These are phyloP conservation scores for Ilyonectria mors-panacis DNA, from an alignment of 2,329 filamentous ascomycete genomes.

Conservation along the genomic window DNA sequence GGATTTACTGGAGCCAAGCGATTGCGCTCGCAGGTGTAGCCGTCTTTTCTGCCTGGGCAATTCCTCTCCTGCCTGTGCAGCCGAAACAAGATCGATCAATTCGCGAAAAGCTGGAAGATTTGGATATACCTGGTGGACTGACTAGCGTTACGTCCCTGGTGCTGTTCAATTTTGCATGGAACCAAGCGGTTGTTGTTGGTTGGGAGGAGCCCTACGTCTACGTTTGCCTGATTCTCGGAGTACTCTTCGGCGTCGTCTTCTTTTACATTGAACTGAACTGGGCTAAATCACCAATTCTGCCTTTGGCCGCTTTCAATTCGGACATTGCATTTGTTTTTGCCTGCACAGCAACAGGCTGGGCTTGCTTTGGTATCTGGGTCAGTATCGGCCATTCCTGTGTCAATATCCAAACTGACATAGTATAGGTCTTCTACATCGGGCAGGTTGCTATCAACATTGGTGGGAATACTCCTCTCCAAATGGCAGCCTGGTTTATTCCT, in stretches of 20 bases:
- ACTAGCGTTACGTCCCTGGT: slow-evolving; percentile 67
- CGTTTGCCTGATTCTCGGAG: slow-evolving; percentile 67
- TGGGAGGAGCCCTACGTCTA: slow-evolving; percentile 70
- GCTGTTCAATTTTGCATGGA: slow-evolving; percentile 75
- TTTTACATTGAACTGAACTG: slow-evolving; percentile 23
- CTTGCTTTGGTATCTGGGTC: slow-evolving; percentile 31
- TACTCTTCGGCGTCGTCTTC: slow-evolving; percentile 54
- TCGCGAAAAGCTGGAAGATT: neutral
- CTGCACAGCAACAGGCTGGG: slow-evolving; percentile 30
- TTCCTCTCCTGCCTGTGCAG: neutral
- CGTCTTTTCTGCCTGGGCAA: slow-evolving; percentile 36
- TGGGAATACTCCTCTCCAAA: slow-evolving; percentile 57
- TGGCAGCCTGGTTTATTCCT: slow-evolving; percentile 53
- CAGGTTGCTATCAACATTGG: slow-evolving; percentile 54
- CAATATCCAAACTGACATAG: neutral
- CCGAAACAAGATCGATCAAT: slow-evolving; percentile 36
- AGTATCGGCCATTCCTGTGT: neutral
- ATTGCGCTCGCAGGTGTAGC: slow-evolving; percentile 18
- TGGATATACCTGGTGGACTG: slow-evolving; percentile 41
- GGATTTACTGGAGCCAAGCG: slow-evolving; percentile 44
- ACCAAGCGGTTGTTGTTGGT: slow-evolving; percentile 70
- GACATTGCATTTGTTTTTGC: slow-evolving; percentile 30
- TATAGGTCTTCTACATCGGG: slow-evolving; percentile 20
- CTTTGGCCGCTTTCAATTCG: slow-evolving; percentile 17
- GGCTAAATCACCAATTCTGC: slow-evolving; percentile 21